Conservation (phyloP, 306 rosid genomes). For the Pterocarpus santalinus region DNA sequence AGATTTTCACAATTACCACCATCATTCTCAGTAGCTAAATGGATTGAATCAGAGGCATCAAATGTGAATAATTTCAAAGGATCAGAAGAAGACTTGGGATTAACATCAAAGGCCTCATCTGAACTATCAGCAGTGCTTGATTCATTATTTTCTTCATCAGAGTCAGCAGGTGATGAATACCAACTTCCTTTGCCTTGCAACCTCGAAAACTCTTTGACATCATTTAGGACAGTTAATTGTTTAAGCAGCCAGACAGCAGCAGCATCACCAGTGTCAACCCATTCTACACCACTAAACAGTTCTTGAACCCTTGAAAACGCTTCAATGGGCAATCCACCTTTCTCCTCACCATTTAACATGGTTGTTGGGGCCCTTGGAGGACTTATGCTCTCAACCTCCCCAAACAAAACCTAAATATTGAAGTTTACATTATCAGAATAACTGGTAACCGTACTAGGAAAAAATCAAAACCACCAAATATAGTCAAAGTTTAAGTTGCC, state of each 20-base stretch:
- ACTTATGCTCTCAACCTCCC: slow-evolving; percentile 87
- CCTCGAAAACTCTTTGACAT: slow-evolving; percentile 83
- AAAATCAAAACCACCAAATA: slow-evolving; percentile 31
- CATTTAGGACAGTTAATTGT: slow-evolving; percentile 79
- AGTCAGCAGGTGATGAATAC: slow-evolving; percentile 86
- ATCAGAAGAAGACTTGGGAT: slow-evolving; percentile 65
- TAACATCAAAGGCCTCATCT: slow-evolving; percentile 84
- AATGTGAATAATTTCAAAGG: slow-evolving; percentile 55
- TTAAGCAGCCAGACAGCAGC: slow-evolving; percentile 95
- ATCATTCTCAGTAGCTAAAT: slow-evolving; percentile 56
- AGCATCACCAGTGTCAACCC: slow-evolving; percentile 89
- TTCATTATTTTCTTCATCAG: slow-evolving; percentile 90
- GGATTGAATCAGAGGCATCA: slow-evolving; percentile 57
- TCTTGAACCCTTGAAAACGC: slow-evolving; percentile 99
- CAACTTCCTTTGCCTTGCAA: slow-evolving; percentile 78
- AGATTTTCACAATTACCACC: slow-evolving; percentile 51
- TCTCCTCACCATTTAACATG: slow-evolving; percentile 91
- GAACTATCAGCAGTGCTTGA: slow-evolving; percentile 95
- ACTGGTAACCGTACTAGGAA: slow-evolving; percentile 7
- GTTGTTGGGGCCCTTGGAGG: slow-evolving; percentile 79
- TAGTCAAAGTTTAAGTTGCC: slow-evolving; percentile 7
- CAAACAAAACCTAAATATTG: slow-evolving; percentile 84
- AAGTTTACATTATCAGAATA: slow-evolving; percentile 48
- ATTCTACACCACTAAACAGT: slow-evolving; percentile 88
- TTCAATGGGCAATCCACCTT: slow-evolving; percentile 95